phyloP scores from a whole-genome alignment of 192 early-diverging fungal species.

The Coemansia sp. region DNA sequence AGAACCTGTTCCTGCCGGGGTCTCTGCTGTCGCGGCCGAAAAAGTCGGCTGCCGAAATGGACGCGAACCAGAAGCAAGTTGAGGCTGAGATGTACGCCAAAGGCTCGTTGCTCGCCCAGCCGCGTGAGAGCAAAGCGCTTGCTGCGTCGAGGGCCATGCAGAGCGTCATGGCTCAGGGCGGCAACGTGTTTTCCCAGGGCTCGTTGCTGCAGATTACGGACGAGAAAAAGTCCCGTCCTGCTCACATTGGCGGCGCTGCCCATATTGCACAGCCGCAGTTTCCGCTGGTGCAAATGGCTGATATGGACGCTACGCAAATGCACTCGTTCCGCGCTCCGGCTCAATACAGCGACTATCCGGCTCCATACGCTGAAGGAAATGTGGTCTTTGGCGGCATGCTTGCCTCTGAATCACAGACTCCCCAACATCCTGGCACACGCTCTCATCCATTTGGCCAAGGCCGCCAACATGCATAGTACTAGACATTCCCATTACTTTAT shows the following conservation, averaged over 20 bases:
- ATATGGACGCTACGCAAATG: background rate
- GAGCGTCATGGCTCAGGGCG: constrained; percentile 41
- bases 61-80: constrained; percentile 13
- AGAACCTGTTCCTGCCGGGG: constrained; percentile 34
- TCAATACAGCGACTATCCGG: background rate
- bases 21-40: constrained; percentile 50
- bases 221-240: constrained; percentile 35
- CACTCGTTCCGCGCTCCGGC: background rate
- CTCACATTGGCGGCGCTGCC: constrained; percentile 43
- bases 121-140: constrained; percentile 50
- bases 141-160: constrained; percentile 54
- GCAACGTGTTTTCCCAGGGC: constrained; percentile 51
- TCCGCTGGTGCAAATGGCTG: constrained; percentile 38
- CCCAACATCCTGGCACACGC: background rate
- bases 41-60: constrained; percentile 21
- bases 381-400: constrained; percentile 17
- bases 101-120: constrained; percentile 49
- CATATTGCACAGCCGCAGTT: constrained; percentile 16
- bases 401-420: background rate
- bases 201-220: constrained; percentile 43
- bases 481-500: background rate
- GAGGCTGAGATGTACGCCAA: constrained; percentile 44
- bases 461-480: background rate
- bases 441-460: background rate
- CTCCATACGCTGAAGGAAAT: background rate